These are phyloP conservation scores for Pyracantha coccinea DNA, from an alignment of 331 rosid genomes.

Conservation along the genomic window DNA sequence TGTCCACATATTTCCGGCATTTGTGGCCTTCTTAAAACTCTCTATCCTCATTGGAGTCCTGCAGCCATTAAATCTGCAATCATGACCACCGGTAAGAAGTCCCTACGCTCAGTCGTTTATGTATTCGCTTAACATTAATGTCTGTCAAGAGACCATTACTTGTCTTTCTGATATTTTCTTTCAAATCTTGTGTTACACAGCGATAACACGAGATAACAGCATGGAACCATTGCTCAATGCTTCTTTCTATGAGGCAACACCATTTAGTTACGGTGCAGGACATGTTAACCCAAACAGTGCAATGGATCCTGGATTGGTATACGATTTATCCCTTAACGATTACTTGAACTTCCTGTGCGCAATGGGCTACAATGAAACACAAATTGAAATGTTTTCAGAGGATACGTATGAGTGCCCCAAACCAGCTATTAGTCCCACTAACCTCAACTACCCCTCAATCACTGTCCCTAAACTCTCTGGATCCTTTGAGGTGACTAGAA, in stretches of 20 bases:
- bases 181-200: conserved; percentile 21
- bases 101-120: not conserved
- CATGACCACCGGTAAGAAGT: conserved; percentile 71
- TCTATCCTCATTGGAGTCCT: conserved; percentile 85
- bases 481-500: conserved; percentile 46
- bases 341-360: conserved; percentile 67
- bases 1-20: conserved; percentile 88
- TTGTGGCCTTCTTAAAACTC: conserved; percentile 58
- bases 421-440: conserved; percentile 23
- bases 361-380: conserved; percentile 47
- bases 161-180: not conserved
- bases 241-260: conserved; percentile 41
- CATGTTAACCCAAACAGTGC: conserved; percentile 71
- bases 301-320: conserved; percentile 83
- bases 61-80: conserved; percentile 91
- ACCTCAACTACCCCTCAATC: conserved; percentile 85
- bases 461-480: conserved; percentile 57
- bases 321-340: conserved; percentile 47
- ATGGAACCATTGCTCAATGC: conserved; percentile 51
- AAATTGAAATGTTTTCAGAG: conserved; percentile 35
- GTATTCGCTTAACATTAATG: not conserved
- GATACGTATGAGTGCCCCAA: conserved; percentile 34
- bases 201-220: conserved; percentile 45
- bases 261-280: conserved; percentile 86
- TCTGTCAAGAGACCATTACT: not conserved